Percentiles rank a stretch among this genome's conserved stretches.
These are phyloP conservation scores for Prunus mongolica DNA, from an alignment of 306 rosid species.

Conservation along the genomic window DNA sequence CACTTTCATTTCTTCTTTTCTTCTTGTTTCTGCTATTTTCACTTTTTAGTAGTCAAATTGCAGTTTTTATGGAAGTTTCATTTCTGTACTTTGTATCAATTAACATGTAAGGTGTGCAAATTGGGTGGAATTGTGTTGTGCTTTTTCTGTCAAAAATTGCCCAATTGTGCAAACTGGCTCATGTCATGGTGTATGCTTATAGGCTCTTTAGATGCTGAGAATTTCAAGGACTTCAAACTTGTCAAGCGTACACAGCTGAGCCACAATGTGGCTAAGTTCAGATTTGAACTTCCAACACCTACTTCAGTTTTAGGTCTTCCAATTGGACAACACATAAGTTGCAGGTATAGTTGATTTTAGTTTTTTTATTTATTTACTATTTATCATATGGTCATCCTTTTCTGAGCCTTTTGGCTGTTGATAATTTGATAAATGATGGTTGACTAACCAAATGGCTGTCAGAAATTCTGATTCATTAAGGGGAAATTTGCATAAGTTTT, in stretches of 20 bases:
- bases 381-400: neutral
- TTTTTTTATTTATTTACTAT: neutral
- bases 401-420: neutral
- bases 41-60: neutral
- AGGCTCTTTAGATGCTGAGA: conserved; percentile 75
- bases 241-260: conserved; percentile 74
- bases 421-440: neutral
- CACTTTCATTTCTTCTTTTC: neutral
- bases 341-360: conserved; percentile 59
- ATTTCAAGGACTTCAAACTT: conserved; percentile 74
- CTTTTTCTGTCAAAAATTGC: neutral
- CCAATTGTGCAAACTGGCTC: conserved; percentile 6
- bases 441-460: neutral
- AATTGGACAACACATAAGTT: conserved; percentile 97
- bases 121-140: neutral
- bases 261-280: conserved; percentile 97
- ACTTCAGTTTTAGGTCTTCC: conserved; percentile 94
- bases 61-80: neutral
- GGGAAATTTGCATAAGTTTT: neutral
- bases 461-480: neutral
- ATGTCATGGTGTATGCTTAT: conserved; percentile 20
- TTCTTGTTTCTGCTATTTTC: neutral
- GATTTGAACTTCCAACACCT: conserved; percentile 69
- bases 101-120: neutral
- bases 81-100: neutral